Evolutionary conservation across 441 rosid species (phyloP).

Genomic region (Erysimum cheiri): DNA sequence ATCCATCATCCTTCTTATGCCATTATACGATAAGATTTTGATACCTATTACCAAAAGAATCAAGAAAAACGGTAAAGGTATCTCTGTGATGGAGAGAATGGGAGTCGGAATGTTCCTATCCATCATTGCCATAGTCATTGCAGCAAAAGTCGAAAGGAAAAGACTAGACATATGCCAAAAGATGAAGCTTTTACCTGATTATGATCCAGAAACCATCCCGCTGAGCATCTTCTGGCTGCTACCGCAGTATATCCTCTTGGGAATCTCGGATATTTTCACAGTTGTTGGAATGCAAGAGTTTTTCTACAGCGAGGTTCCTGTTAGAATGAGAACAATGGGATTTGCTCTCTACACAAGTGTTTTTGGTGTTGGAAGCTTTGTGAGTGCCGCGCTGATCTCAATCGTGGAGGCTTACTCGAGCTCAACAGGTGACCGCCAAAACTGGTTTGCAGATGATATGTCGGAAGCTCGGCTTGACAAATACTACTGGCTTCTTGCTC

Average conservation of each 20-base stretch:
- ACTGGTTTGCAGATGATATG: slow-evolving; percentile 95
- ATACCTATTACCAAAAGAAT: slow-evolving; percentile 59
- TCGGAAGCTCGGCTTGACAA: slow-evolving; percentile 71
- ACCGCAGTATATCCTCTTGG: slow-evolving; percentile 86
- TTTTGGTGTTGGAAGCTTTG: slow-evolving; percentile 91
- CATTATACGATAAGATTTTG: slow-evolving; percentile 67
- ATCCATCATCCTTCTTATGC: slow-evolving; percentile 87
- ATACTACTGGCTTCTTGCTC: slow-evolving; percentile 81
- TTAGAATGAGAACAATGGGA: slow-evolving; percentile 88
- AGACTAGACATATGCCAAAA: slow-evolving; percentile 59
- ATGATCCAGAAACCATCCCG: slow-evolving; percentile 48
- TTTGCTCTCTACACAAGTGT: slow-evolving; percentile 90
- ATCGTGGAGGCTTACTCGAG: slow-evolving; percentile 57
- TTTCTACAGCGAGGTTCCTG: slow-evolving; percentile 87
- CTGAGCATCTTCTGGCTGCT: slow-evolving; percentile 84
- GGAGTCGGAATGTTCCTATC: slow-evolving; percentile 91
- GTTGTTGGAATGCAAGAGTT: slow-evolving; percentile 99
- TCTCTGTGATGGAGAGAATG: slow-evolving; percentile 81
- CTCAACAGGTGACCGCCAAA: slow-evolving; percentile 50
- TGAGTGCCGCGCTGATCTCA: slow-evolving; percentile 75
- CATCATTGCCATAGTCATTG: slow-evolving; percentile 77
- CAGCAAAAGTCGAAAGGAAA: slow-evolving; percentile 74
- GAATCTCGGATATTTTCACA: slow-evolving; percentile 87
- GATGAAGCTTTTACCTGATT: slow-evolving; percentile 41
- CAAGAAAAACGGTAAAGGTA: slow-evolving; percentile 58